These are phyloP conservation scores for Vigna reflexopilosa DNA, from an alignment of 306 rosid species.

Conservation along the genomic window DNA sequence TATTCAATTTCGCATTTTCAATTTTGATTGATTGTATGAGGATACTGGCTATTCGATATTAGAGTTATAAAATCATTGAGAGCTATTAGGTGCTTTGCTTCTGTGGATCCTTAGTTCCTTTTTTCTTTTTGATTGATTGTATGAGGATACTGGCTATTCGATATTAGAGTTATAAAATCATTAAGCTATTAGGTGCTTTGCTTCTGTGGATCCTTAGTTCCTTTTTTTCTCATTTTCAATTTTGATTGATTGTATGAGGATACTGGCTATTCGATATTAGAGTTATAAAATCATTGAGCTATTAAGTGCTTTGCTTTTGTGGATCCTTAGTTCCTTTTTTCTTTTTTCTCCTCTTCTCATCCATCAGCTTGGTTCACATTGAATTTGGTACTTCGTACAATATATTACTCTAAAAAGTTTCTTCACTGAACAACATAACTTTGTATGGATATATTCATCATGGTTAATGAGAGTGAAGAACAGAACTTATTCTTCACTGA, in stretches of 20 bases:
- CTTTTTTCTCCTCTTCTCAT: not conserved
- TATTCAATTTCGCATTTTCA: not conserved
- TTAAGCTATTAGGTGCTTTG: not conserved
- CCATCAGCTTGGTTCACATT: conserved; percentile 11
- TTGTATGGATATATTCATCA: not conserved
- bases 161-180: not conserved
- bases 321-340: not conserved
- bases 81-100: not conserved
- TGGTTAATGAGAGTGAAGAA: not conserved
- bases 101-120: not conserved
- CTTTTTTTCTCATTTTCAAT: not conserved
- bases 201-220: not conserved
- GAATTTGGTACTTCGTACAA: not conserved
- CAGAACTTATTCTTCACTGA: too few species aligned
- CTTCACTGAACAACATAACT: not conserved
- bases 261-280: not conserved
- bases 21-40: not conserved
- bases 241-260: not conserved
- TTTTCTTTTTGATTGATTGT: not conserved
- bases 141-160: not conserved
- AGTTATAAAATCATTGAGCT: not conserved
- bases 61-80: not conserved
- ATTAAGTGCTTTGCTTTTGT: not conserved
- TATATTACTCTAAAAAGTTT: not conserved
- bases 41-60: not conserved